Conservation (phyloP, 176 grass and related monocot species). For the Dactylis glomerata region DNA sequence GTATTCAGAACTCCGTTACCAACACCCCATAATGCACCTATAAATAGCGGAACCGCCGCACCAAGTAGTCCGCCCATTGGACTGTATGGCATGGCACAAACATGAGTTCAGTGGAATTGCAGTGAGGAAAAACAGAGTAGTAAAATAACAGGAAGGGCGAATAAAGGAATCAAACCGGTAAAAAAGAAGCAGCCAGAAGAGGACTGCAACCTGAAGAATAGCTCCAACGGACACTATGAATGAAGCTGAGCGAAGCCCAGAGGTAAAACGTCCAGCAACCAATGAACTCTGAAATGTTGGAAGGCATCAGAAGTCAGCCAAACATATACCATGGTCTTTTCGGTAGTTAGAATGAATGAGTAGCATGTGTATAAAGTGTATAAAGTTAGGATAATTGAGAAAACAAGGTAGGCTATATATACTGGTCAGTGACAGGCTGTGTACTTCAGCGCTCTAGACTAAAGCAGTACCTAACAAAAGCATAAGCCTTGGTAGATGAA, state of each 20-base stretch:
- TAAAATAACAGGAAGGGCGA: neutral
- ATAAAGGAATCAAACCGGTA: conserved; percentile 54
- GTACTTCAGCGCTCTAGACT: neutral
- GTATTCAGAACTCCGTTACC: conserved; percentile 91
- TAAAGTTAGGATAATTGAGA: too few species aligned
- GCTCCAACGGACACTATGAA: conserved; percentile 68
- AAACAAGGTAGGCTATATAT: too few species aligned
- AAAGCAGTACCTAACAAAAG: conserved; percentile 15
- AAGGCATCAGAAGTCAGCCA: conserved; percentile 14
- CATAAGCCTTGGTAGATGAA: neutral
- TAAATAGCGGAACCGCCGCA: conserved; percentile 53
- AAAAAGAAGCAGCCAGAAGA: conserved; percentile 81
- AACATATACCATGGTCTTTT: neutral
- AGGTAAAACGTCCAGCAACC: conserved; percentile 76
- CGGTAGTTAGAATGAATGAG: neutral
- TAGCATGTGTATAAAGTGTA: too few species aligned
- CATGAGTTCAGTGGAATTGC: conserved; percentile 11
- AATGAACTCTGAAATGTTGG: conserved; percentile 70
- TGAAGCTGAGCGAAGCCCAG: conserved; percentile 69
- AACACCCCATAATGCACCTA: conserved; percentile 86
- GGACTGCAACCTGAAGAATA: conserved; percentile 78
- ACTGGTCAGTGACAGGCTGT: too few species aligned
- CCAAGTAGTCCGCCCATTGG: conserved; percentile 61
- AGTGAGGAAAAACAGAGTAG: neutral
- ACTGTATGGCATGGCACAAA: too few species aligned